These are phyloP conservation scores for Trametes cubensis DNA, from an alignment of 768 basidiomycete species.

Conservation along the genomic window DNA sequence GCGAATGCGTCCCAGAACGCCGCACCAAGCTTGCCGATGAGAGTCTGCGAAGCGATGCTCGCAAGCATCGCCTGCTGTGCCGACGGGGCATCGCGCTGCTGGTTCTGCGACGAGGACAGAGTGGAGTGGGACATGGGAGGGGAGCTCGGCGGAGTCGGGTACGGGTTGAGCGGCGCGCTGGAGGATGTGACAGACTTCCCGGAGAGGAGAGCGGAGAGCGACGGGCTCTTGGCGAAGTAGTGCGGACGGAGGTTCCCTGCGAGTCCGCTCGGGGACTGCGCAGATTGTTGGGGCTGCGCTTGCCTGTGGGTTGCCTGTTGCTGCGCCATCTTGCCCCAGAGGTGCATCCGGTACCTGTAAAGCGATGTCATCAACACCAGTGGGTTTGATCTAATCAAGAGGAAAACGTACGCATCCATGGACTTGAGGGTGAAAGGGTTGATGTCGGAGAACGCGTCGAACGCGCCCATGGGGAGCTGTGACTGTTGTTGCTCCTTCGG, in stretches of 20 bases:
- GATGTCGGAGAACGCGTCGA: slow-evolving; percentile 77
- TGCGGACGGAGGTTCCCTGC: slow-evolving; percentile 41
- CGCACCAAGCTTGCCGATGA: slow-evolving; percentile 65
- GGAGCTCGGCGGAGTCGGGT: slow-evolving; percentile 50
- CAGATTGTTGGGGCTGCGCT: slow-evolving; percentile 17
- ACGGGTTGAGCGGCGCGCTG: slow-evolving; percentile 24
- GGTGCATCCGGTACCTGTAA: slow-evolving; percentile 78
- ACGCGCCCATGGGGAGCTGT: slow-evolving; percentile 43
- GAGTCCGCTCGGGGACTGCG: slow-evolving; percentile 31
- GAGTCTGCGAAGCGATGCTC: slow-evolving; percentile 76
- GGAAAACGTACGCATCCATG: slow-evolving; percentile 67
- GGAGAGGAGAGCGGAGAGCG: slow-evolving; percentile 42
- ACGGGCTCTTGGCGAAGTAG: slow-evolving; percentile 39
- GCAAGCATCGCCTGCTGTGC: slow-evolving; percentile 59
- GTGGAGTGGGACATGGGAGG: slow-evolving; percentile 35
- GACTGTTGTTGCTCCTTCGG: slow-evolving; percentile 26
- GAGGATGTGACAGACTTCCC: slow-evolving; percentile 46
- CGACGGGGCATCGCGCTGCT: slow-evolving; percentile 37
- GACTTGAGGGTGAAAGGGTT: slow-evolving; percentile 89
- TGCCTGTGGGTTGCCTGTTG: slow-evolving; percentile 56
- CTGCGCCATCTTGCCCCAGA: slow-evolving; percentile 89
- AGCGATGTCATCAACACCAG: background rate
- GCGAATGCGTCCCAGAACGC: slow-evolving; percentile 93
- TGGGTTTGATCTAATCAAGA: background rate
- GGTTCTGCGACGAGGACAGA: slow-evolving; percentile 29